Percentiles rank a stretch among this genome's conserved stretches.
phyloP scores from a whole-genome alignment of 2,329 filamentous ascomycete species.

The Raffaelea deltoideospora region DNA sequence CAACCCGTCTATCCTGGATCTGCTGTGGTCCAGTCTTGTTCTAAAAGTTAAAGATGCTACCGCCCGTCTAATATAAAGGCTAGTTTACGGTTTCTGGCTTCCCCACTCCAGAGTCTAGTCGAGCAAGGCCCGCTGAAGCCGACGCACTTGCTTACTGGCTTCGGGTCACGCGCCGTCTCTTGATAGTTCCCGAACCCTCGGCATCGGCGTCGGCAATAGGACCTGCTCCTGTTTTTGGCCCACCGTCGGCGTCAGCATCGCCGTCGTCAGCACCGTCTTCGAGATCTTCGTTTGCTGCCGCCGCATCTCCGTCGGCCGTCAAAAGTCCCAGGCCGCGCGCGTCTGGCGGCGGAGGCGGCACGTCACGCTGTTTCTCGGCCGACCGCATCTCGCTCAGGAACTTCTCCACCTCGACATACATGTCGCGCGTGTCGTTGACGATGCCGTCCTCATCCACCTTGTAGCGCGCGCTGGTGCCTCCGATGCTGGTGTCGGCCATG shows the following conservation, averaged over 20 bases:
- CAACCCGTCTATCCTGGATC: too few species aligned
- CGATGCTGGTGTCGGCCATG: slow-evolving; percentile 11
- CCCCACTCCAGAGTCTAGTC: too few species aligned
- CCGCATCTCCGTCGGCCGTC: not conserved
- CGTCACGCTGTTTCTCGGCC: slow-evolving; percentile 44
- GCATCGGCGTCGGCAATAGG: slow-evolving; percentile 7
- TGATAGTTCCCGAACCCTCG: slow-evolving; percentile 9
- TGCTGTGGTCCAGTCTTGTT: too few species aligned
- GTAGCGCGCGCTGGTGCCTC: slow-evolving; percentile 35
- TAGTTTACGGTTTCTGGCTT: too few species aligned
- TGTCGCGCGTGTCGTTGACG: slow-evolving; percentile 73
- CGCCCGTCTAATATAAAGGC: too few species aligned
- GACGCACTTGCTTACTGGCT: slow-evolving; percentile 6
- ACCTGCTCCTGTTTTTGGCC: too few species aligned
- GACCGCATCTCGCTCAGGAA: slow-evolving; percentile 61
- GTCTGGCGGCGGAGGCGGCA: slow-evolving; percentile 17
- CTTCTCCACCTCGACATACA: slow-evolving; percentile 79
- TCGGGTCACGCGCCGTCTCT: slow-evolving; percentile 12
- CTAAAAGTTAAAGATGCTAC: too few species aligned
- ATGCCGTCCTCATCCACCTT: slow-evolving; percentile 70
- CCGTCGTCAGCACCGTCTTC: slow-evolving; percentile 2
- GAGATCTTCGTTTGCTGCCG: slow-evolving; percentile 4
- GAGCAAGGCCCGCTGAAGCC: not conserved
- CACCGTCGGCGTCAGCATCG: not conserved
- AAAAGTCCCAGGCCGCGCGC: slow-evolving; percentile 7